These are phyloP conservation scores for Corchorus olitorius DNA, from an alignment of 345 rosid genomes.

Conservation along the genomic window DNA sequence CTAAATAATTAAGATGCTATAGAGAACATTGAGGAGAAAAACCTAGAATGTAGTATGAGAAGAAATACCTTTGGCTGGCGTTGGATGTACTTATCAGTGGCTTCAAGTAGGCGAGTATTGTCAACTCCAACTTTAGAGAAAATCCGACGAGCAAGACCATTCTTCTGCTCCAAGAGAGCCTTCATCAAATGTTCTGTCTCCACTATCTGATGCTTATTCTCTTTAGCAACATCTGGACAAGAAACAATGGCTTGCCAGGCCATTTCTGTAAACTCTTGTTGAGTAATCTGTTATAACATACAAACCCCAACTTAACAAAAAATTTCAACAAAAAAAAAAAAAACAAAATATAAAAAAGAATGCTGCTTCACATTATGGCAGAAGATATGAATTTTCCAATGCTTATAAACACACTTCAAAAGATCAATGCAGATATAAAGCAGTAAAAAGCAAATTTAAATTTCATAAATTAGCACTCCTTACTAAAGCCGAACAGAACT, in stretches of 20 bases:
- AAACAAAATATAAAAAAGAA: neutral
- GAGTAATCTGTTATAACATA: conserved; percentile 63
- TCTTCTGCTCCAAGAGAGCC: conserved; percentile 94
- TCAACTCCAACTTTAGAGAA: conserved; percentile 86
- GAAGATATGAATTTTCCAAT: neutral
- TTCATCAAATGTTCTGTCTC: conserved; percentile 98
- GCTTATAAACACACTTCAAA: neutral
- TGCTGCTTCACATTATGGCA: neutral
- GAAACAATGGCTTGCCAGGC: conserved; percentile 99
- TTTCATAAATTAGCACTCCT: neutral
- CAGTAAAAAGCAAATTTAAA: neutral
- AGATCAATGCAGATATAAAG: neutral
- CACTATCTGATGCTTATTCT: conserved; percentile 95
- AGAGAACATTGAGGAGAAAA: neutral
- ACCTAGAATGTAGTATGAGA: conserved; percentile 2
- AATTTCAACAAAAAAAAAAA: neutral
- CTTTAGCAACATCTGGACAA: conserved; percentile 91
- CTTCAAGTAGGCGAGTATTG: conserved; percentile 87
- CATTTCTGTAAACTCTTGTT: conserved; percentile 97
- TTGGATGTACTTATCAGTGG: conserved; percentile 83
- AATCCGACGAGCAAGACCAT: conserved; percentile 94
- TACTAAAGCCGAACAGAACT: neutral
- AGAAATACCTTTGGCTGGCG: conserved; percentile 87
- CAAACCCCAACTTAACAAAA: conserved; percentile 16
- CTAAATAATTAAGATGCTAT: neutral